These are phyloP conservation scores for Crucibulum laeve DNA, from an alignment of 768 basidiomycete species.

Conservation along the genomic window DNA sequence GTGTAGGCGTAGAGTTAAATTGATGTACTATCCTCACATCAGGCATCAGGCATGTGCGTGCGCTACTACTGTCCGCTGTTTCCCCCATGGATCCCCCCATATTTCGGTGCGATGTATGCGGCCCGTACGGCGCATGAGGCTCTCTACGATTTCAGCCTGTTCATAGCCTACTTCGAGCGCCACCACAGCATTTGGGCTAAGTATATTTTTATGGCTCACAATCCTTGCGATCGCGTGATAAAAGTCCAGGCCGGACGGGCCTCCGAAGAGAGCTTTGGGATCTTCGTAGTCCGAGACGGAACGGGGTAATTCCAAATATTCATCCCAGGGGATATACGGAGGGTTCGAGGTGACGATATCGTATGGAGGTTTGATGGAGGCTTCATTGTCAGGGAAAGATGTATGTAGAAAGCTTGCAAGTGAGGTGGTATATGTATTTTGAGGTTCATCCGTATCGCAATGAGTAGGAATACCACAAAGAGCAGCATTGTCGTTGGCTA, in stretches of 20 bases:
- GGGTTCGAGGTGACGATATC: conserved; percentile 84
- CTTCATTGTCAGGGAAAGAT: conserved; percentile 31
- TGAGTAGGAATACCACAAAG: conserved; percentile 31
- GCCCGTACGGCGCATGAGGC: conserved; percentile 48
- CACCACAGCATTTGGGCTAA: conserved; percentile 49
- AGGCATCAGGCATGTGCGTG: no score
- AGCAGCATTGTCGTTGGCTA: conserved; percentile 46
- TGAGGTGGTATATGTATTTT: conserved; percentile 36
- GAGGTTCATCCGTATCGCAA: conserved; percentile 12
- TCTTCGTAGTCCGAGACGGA: conserved; percentile 82
- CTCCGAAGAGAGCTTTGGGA: conserved; percentile 75
- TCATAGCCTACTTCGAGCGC: conserved; percentile 78
- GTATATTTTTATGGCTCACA: conserved; percentile 44
- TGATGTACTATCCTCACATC: conserved; percentile 22
- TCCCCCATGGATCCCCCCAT: conserved; percentile 81
- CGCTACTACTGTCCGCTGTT: conserved; percentile 67
- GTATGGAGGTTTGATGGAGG: conserved; percentile 44
- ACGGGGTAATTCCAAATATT: conserved; percentile 58
- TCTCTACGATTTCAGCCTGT: conserved; percentile 62
- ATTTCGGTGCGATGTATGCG: conserved; percentile 49
- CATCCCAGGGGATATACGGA: conserved; percentile 73
- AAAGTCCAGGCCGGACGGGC: conserved; percentile 55
- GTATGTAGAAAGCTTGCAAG: conserved; percentile 40
- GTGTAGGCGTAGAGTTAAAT: conserved; percentile 3
- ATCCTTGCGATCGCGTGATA: conserved; percentile 69